Conservation (phyloP, 2,329 filamentous ascomycete genomes). For the Fusarium anguioides region DNA sequence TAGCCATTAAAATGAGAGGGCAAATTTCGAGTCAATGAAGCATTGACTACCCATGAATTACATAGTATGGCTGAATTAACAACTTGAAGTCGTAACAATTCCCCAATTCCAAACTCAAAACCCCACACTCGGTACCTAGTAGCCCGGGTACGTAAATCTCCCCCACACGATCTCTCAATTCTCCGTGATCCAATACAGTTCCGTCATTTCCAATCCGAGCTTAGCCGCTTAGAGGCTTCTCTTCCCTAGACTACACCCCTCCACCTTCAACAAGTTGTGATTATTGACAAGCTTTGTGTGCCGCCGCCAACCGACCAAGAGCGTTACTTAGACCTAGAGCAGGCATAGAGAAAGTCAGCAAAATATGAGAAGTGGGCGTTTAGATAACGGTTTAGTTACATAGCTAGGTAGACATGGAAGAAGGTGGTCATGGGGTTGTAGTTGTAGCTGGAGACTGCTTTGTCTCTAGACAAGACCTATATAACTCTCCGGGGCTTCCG, state of each 20-base stretch:
- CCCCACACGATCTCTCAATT: conserved; percentile 26
- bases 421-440: conserved; percentile 31
- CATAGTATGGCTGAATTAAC: too few species aligned
- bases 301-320: conserved; percentile 46
- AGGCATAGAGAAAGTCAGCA: conserved; percentile 22
- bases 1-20: neutral
- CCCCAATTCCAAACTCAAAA: conserved; percentile 9
- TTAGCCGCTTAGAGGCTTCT: conserved; percentile 41
- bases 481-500: conserved; percentile 20
- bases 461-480: conserved; percentile 15
- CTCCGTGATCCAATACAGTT: conserved; percentile 40
- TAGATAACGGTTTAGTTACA: conserved; percentile 9
- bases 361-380: conserved; percentile 19
- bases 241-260: conserved; percentile 6
- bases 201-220: conserved; percentile 48
- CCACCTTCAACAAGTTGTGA: conserved; percentile 19
- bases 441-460: conserved; percentile 6
- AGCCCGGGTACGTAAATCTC: conserved; percentile 8
- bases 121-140: conserved; percentile 40
- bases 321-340: conserved; percentile 19
- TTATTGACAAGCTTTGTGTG: conserved; percentile 42
- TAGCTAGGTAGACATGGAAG: neutral
- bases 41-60: neutral
- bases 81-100: conserved; percentile 1
- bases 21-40: neutral